Evolutionary conservation across 2,329 filamentous ascomycete species (phyloP), one percentile per base, ranked within the genome.

Genomic region (Neurospora sp.): DNA sequence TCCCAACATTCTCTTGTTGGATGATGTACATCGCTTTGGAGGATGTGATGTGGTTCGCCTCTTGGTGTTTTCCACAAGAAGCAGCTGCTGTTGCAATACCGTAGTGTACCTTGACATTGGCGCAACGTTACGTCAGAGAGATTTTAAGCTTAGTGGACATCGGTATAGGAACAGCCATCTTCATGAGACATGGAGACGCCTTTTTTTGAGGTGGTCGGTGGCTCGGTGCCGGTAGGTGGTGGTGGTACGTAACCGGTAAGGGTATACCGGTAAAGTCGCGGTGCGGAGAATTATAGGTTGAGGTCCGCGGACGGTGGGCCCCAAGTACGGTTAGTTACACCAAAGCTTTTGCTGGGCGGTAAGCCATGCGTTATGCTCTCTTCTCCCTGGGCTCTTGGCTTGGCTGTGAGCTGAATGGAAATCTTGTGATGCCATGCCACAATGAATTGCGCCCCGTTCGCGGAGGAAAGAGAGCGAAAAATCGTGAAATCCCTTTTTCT

Each of bases 81-180:
- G 41, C 41, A 52, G 43, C 43, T 28, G 19, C 43, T 23, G 43
- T 46, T 46, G 46, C 46, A 52, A 28, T 52, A 52, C 46, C 1
- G 46, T 33, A 33, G 33, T 33, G 33, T 28, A 23, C 11, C 43
- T 19, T 46, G 38, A 33, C 52, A 17, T 66, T 69, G 66, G 72
- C 72, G 71, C 71, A 74, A 74, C 72, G 72, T 71, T 74, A 73
- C 72, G 70, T 73, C 71, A 71, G 68, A 70, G 41, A 23, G 15
- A 62, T 28, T 33, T 33, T 62, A 33, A 62, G 23, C 23, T 62
- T 10, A 33, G 52, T 33, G 52, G 52, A 57, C 52, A 33, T 57
- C 11, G 11, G 46, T 15, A 8, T 4, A 17, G 52, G 23, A 57
- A 57, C 23, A 52, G 19, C 46, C 23, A 52, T 11, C 43, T 52